Conservation (phyloP, 305 asterid genomes). For the Fraxinus velutina region DNA sequence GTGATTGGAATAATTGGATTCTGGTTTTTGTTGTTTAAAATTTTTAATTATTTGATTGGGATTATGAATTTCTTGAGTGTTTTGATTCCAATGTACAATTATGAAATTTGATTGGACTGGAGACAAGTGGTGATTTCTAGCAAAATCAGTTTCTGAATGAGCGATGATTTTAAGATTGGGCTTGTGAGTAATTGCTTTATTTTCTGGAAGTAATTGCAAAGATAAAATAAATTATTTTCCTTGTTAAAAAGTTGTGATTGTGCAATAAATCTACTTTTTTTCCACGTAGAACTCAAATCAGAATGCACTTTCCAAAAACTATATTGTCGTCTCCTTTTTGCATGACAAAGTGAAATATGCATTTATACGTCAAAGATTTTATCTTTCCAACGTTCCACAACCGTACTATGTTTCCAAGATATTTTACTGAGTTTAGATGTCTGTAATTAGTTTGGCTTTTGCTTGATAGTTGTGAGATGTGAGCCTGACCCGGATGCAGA, state of each 20-base stretch:
- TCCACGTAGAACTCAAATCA: neutral
- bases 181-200: neutral
- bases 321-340: neutral
- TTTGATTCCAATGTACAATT: neutral
- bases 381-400: neutral
- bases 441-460: neutral
- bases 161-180: neutral
- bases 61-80: neutral
- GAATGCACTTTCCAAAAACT: neutral
- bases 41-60: neutral
- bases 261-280: neutral
- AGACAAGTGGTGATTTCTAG: neutral
- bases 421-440: neutral
- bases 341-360: neutral
- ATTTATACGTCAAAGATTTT: neutral
- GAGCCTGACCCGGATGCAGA: slow-evolving; percentile 62
- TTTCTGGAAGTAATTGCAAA: neutral
- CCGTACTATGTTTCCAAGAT: neutral
- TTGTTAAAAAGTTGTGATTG: neutral
- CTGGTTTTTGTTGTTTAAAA: neutral
- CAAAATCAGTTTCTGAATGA: neutral
- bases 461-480: slow-evolving; percentile 61
- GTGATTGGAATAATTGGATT: neutral
- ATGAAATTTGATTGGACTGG: neutral
- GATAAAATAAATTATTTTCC: neutral